phyloP scores from a whole-genome alignment of 106 monocot genomes.

The Dendrobium catenatum region DNA sequence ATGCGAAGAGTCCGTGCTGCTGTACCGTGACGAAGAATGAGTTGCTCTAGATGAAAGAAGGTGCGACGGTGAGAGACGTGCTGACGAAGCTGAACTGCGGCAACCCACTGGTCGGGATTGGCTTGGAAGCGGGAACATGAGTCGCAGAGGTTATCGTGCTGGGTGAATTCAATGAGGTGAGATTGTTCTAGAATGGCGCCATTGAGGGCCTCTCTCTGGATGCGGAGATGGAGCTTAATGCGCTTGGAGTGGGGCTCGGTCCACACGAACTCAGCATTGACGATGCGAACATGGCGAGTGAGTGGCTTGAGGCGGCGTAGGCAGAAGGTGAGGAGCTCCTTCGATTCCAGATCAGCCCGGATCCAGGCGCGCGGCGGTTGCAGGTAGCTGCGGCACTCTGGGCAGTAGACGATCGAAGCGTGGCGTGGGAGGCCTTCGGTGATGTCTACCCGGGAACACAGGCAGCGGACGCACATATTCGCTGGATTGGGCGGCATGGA shows the following conservation, averaged over 20 bases:
- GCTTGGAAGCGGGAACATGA: conserved; percentile 58
- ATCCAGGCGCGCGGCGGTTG: too few species aligned
- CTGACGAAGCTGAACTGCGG: conserved; percentile 86
- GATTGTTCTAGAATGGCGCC: conserved; percentile 63
- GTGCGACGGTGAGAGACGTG: conserved; percentile 80
- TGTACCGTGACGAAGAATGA: conserved; percentile 68
- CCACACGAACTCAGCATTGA: too few species aligned
- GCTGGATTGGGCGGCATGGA: conserved; percentile 43
- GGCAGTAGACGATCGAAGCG: conserved; percentile 40
- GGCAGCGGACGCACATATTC: conserved; percentile 60
- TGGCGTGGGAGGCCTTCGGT: conserved; percentile 47
- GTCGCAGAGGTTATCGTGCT: conserved; percentile 74
- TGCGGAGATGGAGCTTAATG: conserved; percentile 51
- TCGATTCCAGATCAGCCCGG: too few species aligned
- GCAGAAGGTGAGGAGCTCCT: too few species aligned
- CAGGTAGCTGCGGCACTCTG: conserved; percentile 28
- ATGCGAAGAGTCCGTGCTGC: conserved; percentile 64
- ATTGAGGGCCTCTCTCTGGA: conserved; percentile 59
- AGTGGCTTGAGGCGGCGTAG: too few species aligned
- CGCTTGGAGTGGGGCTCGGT: conserved; percentile 27
- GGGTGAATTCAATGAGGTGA: conserved; percentile 9
- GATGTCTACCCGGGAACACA: conserved; percentile 43
- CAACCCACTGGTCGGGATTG: conserved; percentile 89
- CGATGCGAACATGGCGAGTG: too few species aligned
- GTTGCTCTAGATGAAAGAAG: conserved; percentile 85